These are phyloP conservation scores for Nepenthes mirabilis DNA, from an alignment of 148 eudicot genomes.

Conservation along the genomic window DNA sequence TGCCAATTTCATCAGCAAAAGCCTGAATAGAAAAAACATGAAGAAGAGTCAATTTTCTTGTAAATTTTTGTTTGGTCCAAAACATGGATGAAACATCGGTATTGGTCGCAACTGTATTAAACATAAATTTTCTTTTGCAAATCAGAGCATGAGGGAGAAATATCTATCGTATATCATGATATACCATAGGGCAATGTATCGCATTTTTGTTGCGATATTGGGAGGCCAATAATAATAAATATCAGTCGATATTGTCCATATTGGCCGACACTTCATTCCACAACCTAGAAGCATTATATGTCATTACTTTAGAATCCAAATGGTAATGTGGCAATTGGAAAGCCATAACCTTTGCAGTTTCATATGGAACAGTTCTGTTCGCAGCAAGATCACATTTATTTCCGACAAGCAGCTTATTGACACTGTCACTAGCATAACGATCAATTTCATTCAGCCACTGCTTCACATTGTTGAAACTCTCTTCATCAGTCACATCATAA, in stretches of 20 bases:
- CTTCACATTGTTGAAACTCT: slow-evolving; percentile 50
- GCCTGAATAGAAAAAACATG: slow-evolving; percentile 17
- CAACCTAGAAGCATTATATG: too few species aligned
- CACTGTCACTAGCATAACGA: slow-evolving; percentile 48
- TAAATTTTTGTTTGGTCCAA: background rate
- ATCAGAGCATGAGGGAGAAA: too few species aligned
- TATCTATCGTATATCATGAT: too few species aligned
- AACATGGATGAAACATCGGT: background rate
- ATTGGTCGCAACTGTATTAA: background rate
- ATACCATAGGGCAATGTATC: too few species aligned
- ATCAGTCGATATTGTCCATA: too few species aligned
- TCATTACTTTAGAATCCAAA: background rate
- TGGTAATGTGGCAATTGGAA: too few species aligned
- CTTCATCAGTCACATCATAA: slow-evolving; percentile 46
- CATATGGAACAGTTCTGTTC: slow-evolving; percentile 37
- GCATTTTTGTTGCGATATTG: too few species aligned
- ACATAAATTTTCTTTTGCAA: background rate
- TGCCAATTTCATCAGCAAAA: slow-evolving; percentile 55
- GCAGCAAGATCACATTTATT: slow-evolving; percentile 46
- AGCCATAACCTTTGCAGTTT: slow-evolving; percentile 32
- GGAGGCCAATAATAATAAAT: too few species aligned
- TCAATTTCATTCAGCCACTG: slow-evolving; percentile 56
- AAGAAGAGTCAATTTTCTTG: background rate
- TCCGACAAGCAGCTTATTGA: slow-evolving; percentile 50
- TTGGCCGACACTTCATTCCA: too few species aligned